Evolutionary conservation across 1,284 basidiomycete species (phyloP).

Genomic region (Caloboletus inedulis): DNA sequence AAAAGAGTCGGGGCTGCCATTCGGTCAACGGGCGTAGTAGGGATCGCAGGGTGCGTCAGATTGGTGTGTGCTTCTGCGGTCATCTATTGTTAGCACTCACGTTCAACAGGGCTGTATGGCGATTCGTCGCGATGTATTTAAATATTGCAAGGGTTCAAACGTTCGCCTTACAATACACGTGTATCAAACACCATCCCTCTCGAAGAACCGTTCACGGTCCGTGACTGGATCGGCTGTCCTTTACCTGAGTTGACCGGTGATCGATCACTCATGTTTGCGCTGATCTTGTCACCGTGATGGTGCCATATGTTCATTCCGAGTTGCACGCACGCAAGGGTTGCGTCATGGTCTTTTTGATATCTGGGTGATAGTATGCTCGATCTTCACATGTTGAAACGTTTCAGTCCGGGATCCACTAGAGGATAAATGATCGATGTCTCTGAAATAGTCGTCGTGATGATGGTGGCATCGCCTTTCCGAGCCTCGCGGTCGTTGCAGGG

Average conservation of each 20-base stretch:
- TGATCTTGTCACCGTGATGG: constrained; percentile 7
- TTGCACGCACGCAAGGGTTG: background rate
- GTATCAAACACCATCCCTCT: constrained; percentile 8
- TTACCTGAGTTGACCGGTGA: constrained; percentile 1
- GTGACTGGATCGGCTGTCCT: background rate
- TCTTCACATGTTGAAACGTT: background rate
- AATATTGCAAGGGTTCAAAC: constrained; percentile 2
- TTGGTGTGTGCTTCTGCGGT: background rate
- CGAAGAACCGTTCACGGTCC: constrained; percentile 2
- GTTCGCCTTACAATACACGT: constrained; percentile 15
- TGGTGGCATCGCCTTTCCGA: constrained; percentile 3
- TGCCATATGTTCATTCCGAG: background rate
- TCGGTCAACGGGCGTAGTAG: background rate
- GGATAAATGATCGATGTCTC: background rate
- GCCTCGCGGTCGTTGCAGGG: background rate
- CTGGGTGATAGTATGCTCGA: constrained; percentile 4
- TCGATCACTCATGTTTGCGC: constrained; percentile 11
- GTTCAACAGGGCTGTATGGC: constrained; percentile 1
- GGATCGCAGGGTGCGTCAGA: background rate
- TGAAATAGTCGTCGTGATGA: background rate
- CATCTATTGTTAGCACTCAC: background rate
- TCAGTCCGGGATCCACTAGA: background rate
- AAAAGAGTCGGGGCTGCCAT: constrained; percentile 1
- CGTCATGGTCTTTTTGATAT: background rate
- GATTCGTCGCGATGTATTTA: constrained; percentile 4